Base-by-base conservation (phyloP, 1,284 basidiomycete genomes). In the Hymenochaete sp. region DNA sequence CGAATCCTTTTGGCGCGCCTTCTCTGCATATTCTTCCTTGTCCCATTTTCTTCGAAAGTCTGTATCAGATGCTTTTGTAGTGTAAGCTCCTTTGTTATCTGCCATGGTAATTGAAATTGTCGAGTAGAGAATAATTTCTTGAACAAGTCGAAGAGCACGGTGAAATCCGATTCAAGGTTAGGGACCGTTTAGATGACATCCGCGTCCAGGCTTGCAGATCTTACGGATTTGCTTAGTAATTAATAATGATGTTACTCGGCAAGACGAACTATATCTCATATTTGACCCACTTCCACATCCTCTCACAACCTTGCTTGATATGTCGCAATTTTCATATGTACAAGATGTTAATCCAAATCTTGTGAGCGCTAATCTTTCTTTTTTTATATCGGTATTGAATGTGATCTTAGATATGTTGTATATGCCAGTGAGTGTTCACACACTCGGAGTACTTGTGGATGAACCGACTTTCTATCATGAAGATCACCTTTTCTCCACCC, bases 1-100 rank as follows among this genome's bases (percentile, higher is more conserved):
- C 21, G 72, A 65, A 56, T 88, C 85, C 55, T 80, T 82, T 58
- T 79, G 73, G 56, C 75, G 78, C 9, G 87, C 87, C 45, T 72
- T 74, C 60, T 86, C 82, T 11, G 82, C 72, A 62, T 84, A 89
- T 61, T 86, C 85, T 57, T 86, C 78, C 66, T 86, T 86, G 67
- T 89, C 84, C 85, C 85, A 89, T 73, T 83, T 89, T 64, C 80
- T 81, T 42, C 85, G 64, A 56, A 86, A 86, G 62, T 85, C 82
- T 10, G 82, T 84, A 59, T 87, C 83, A 9, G 68, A 61, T 10
- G 81, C 77, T 52, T 79, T 79, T 51, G 71, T 66, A 29, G 64
- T 68, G 53, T 81, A 80, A 18, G 79, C 76, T 46, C 78, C 77
- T 35, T 64, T 65, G 54, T 76, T 75, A 59, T 76, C 72, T 27